Percentiles rank a stretch among this genome's conserved stretches.
Evolutionary conservation across 2,329 filamentous ascomycete species (phyloP).

Genomic region (Cyphellophora europaea): DNA sequence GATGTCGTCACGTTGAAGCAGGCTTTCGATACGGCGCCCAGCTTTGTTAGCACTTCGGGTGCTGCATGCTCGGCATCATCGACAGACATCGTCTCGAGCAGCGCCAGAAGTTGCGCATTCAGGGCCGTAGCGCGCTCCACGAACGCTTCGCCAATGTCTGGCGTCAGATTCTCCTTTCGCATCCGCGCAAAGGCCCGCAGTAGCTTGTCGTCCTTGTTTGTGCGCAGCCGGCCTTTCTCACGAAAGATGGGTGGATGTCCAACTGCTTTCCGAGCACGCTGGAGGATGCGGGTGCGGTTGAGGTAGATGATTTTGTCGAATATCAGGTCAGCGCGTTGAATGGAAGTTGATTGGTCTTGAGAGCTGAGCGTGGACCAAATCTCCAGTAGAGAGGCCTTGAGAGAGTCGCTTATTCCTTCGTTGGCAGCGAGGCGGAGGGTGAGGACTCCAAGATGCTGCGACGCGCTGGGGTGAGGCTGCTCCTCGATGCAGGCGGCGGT

Average conservation of each 20-base stretch:
- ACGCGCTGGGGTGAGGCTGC: no score
- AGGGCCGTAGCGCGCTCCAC: background rate
- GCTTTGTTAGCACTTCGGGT: background rate
- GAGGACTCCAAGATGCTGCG: background rate
- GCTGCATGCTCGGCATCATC: background rate
- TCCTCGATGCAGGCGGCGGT: slow-evolving; percentile 25
- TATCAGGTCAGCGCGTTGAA: background rate
- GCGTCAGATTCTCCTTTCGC: background rate
- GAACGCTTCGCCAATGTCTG: background rate
- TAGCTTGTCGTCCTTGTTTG: background rate
- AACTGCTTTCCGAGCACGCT: slow-evolving; percentile 4
- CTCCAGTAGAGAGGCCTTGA: background rate
- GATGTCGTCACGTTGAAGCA: slow-evolving; percentile 8
- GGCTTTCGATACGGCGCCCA: slow-evolving; percentile 1
- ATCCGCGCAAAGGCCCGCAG: background rate
- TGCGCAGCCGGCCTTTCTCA: background rate
- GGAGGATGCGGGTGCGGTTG: slow-evolving; percentile 4
- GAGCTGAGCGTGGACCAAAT: slow-evolving; percentile 7
- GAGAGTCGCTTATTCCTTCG: slow-evolving; percentile 4
- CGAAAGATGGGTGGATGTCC: slow-evolving; percentile 1
- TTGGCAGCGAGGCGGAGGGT: slow-evolving; percentile 6
- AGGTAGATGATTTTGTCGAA: slow-evolving; percentile 3
- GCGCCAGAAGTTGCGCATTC: background rate
- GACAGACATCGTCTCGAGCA: background rate
- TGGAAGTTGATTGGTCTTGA: slow-evolving; percentile 3